Conservation (phyloP, 495 filamentous ascomycete species). For the Aspergillus funiculosus region DNA sequence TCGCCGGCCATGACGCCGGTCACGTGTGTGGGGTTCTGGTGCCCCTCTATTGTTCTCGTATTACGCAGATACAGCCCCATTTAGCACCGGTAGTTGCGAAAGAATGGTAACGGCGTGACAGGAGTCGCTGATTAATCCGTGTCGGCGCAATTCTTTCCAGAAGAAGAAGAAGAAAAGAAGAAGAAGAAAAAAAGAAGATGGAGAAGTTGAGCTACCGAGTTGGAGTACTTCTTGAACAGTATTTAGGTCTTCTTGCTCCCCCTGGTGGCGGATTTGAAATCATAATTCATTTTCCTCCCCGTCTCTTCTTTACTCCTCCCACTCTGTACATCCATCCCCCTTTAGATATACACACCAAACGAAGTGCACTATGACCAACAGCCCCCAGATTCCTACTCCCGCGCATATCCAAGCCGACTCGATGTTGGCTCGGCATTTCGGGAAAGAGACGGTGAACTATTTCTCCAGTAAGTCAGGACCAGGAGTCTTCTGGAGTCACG, state of each 20-base stretch:
- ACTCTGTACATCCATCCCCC: not conserved
- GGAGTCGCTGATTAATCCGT: slow-evolving; percentile 10
- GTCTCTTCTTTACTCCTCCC: not conserved
- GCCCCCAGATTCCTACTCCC: slow-evolving; percentile 46
- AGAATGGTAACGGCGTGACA: not conserved
- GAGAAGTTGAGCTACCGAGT: not conserved
- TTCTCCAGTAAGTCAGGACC: slow-evolving; percentile 62
- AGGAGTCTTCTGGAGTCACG: not conserved
- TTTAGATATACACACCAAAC: not conserved
- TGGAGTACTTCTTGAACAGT: too few relatives aligned
- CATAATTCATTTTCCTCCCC: not conserved
- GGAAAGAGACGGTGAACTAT: slow-evolving; percentile 89
- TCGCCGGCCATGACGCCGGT: slow-evolving; percentile 20
- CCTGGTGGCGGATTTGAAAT: not conserved
- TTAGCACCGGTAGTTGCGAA: not conserved
- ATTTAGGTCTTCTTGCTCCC: not conserved
- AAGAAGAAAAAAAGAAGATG: not conserved
- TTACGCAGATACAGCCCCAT: slow-evolving; percentile 12
- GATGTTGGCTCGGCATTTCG: slow-evolving; percentile 82
- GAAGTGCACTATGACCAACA: slow-evolving; percentile 26
- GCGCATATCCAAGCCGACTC: slow-evolving; percentile 65
- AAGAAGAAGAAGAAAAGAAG: not conserved
- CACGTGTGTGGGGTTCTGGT: slow-evolving; percentile 40
- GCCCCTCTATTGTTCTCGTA: slow-evolving; percentile 23
- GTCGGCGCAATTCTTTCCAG: not conserved